These are phyloP conservation scores for Russula lepida DNA, from an alignment of 768 basidiomycete species.

Conservation along the genomic window DNA sequence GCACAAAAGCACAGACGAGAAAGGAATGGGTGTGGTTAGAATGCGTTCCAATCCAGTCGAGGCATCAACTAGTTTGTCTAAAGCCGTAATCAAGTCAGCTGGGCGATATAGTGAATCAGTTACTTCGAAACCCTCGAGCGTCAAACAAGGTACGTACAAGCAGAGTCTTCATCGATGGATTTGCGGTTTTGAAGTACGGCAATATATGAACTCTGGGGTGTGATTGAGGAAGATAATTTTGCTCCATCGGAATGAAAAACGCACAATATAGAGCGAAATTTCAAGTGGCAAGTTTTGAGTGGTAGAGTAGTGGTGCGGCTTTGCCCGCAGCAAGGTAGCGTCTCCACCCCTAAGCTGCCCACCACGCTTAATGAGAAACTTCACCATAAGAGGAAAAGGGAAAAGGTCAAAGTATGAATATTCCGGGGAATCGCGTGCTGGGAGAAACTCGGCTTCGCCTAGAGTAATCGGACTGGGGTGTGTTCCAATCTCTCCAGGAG, in stretches of 20 bases:
- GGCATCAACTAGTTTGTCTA: conserved; percentile 53
- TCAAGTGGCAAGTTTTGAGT: conserved; percentile 60
- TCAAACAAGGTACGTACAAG: conserved; percentile 35
- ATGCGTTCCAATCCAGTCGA: conserved; percentile 66
- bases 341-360: conserved; percentile 51
- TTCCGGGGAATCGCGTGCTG: conserved; percentile 49
- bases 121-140: not conserved
- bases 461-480: conserved; percentile 21
- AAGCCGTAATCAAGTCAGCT: conserved; percentile 41
- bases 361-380: conserved; percentile 38
- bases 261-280: conserved; percentile 57
- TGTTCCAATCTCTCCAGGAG: not conserved
- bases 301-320: conserved; percentile 35
- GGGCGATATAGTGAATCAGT: conserved; percentile 1
- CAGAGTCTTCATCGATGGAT: conserved; percentile 49
- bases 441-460: conserved; percentile 41
- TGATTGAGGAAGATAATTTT: conserved; percentile 4
- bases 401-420: conserved; percentile 57
- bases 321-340: conserved; percentile 46
- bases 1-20: conserved; percentile 40
- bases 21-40: conserved; percentile 68
- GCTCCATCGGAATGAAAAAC: conserved; percentile 16
- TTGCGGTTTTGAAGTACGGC: conserved; percentile 51
- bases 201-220: conserved; percentile 58
- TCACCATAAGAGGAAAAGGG: conserved; percentile 56